Evolutionary conservation across 441 rosid genomes (phyloP).

Genomic region (Mallotus repandus): DNA sequence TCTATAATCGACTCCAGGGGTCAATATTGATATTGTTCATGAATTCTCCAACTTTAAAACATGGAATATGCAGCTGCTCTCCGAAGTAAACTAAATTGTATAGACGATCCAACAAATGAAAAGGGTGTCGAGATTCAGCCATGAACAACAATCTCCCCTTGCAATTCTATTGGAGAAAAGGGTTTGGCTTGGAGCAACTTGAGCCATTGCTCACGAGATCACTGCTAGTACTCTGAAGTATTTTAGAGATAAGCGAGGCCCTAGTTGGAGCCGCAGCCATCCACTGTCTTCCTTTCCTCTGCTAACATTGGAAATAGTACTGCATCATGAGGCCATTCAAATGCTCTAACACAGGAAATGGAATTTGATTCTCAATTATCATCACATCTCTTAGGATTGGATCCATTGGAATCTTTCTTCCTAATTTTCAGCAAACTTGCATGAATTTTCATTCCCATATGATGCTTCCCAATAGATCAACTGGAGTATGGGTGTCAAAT

Average conservation of each 20-base stretch:
- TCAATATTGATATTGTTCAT: too few species aligned
- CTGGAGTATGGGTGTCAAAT: neutral
- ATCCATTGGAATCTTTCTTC: neutral
- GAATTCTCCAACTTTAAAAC: too few species aligned
- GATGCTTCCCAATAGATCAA: neutral
- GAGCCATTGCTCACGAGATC: too few species aligned
- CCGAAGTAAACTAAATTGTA: conserved; percentile 12
- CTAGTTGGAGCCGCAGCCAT: too few species aligned
- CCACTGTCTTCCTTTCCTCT: too few species aligned
- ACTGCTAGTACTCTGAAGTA: too few species aligned
- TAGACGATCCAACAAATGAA: conserved; percentile 21
- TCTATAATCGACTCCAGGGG: neutral
- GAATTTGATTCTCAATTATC: conserved; percentile 28
- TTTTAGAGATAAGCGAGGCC: too few species aligned
- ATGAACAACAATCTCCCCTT: neutral
- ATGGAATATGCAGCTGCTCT: neutral
- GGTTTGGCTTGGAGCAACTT: too few species aligned
- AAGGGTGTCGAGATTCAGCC: neutral
- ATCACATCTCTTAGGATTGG: conserved; percentile 19
- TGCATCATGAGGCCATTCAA: neutral
- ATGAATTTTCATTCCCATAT: neutral
- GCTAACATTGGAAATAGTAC: too few species aligned
- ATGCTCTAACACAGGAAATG: neutral
- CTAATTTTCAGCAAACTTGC: neutral
- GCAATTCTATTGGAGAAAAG: neutral